These are phyloP conservation scores for Carallia pectinifolia DNA, from an alignment of 345 rosid genomes.

Conservation along the genomic window DNA sequence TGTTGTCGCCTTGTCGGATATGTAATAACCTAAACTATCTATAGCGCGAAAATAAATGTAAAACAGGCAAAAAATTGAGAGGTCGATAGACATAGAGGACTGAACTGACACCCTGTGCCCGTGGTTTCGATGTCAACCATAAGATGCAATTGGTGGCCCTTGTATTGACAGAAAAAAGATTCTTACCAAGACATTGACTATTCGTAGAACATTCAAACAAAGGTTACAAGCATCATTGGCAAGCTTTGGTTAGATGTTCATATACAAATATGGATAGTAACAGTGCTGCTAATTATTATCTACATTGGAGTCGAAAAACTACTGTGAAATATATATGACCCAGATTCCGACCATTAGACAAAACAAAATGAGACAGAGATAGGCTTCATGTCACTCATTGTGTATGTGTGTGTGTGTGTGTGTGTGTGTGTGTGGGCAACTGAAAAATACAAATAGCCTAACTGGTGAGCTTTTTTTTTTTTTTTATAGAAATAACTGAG, in stretches of 20 bases:
- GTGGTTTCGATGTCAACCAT: constrained; percentile 37
- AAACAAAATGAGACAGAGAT: constrained; percentile 12
- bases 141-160: constrained; percentile 39
- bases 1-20: neutral
- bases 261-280: constrained; percentile 5
- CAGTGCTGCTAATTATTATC: neutral
- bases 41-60: neutral
- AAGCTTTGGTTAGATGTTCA: constrained; percentile 12
- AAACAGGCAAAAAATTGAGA: neutral
- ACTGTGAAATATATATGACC: neutral
- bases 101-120: constrained; percentile 18
- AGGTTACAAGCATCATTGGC: constrained; percentile 19
- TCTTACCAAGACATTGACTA: constrained; percentile 46
- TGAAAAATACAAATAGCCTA: too few species aligned
- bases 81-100: constrained; percentile 6
- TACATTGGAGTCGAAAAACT: neutral
- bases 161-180: constrained; percentile 38
- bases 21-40: neutral
- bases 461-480: too few species aligned
- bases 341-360: constrained; percentile 13
- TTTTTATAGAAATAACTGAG: too few species aligned
- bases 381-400: neutral
- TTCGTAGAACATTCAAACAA: constrained; percentile 29
- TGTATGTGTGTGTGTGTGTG: too few species aligned
- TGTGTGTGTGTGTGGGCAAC: too few species aligned